phyloP scores from a whole-genome alignment of 768 basidiomycete genomes.

The Termitomyces sp. region DNA sequence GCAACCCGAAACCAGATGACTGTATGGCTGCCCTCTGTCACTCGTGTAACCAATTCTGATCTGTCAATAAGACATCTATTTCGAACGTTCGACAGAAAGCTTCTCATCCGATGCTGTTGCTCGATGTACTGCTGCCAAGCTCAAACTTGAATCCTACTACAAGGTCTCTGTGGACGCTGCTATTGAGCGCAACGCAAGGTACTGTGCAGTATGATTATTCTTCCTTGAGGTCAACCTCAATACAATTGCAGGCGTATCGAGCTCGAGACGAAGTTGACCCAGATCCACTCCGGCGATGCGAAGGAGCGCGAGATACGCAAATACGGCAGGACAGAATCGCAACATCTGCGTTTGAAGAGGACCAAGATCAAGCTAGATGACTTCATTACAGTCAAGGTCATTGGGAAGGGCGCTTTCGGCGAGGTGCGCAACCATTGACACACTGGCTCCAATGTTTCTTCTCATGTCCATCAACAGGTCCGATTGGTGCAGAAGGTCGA shows the following conservation, averaged over 20 bases:
- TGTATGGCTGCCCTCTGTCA: conserved; percentile 24
- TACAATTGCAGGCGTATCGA: conserved; percentile 67
- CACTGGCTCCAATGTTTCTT: neutral
- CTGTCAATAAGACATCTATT: conserved; percentile 79
- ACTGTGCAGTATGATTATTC: conserved; percentile 1
- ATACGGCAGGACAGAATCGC: conserved; percentile 82
- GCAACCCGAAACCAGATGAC: conserved; percentile 38
- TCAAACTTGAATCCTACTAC: conserved; percentile 97
- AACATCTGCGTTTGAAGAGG: conserved; percentile 85
- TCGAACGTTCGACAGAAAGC: conserved; percentile 76
- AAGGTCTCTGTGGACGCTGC: conserved; percentile 97
- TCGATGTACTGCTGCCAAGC: conserved; percentile 87
- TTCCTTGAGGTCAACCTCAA: neutral
- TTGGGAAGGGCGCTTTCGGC: conserved; percentile 98
- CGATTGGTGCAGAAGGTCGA: conserved; percentile 95
- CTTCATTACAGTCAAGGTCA: conserved; percentile 96
- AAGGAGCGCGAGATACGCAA: conserved; percentile 87
- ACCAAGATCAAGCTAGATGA: conserved; percentile 92
- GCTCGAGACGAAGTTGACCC: conserved; percentile 78
- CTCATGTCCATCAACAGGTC: conserved; percentile 43
- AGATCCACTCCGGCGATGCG: conserved; percentile 69
- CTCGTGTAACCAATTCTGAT: conserved; percentile 2
- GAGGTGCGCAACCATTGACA: conserved; percentile 51
- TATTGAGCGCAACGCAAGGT: conserved; percentile 94
- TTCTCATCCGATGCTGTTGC: conserved; percentile 87